Percentiles rank a stretch among this genome's conserved stretches.
Evolutionary conservation across 2,329 filamentous ascomycete genomes (phyloP).

Genomic region (Ascochyta fabae): DNA sequence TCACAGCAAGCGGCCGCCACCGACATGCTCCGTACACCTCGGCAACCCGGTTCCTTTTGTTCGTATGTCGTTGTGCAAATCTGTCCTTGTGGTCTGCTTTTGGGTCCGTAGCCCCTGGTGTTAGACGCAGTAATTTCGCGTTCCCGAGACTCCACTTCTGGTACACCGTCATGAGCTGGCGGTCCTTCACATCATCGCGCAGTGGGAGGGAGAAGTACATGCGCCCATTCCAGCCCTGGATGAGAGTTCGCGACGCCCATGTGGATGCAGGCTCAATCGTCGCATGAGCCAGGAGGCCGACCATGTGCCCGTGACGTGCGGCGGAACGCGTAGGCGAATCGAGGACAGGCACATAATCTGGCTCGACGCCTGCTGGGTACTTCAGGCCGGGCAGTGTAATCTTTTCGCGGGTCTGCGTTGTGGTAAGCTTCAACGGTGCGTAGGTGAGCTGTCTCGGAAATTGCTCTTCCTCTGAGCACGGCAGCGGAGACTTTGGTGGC

Average conservation of each 20-base stretch:
- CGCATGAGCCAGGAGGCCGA: constrained; percentile 29
- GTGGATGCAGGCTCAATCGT: constrained; percentile 30
- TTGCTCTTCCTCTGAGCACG: constrained; percentile 3
- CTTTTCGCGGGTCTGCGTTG: constrained; percentile 30
- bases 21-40: constrained; percentile 32
- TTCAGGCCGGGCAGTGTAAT: constrained; percentile 33
- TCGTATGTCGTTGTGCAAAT: constrained; percentile 12
- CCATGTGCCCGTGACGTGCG: constrained; percentile 35
- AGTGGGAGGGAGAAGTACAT: constrained; percentile 37
- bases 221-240: constrained; percentile 36
- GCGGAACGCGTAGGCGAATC: constrained; percentile 19
- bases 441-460: constrained; percentile 30
- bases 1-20: constrained; percentile 29
- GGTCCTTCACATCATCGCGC: constrained; percentile 4
- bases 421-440: constrained; percentile 30
- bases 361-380: constrained; percentile 20
- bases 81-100: constrained; percentile 16
- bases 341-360: constrained; percentile 35
- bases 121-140: constrained; percentile 6
- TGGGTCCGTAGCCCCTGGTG: neutral
- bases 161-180: constrained; percentile 26
- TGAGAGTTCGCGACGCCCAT: constrained; percentile 36
- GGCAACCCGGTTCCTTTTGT: constrained; percentile 18
- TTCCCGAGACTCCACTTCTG: constrained; percentile 23
- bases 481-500: constrained; percentile 7